Evolutionary conservation across 768 basidiomycete species (phyloP).

Genomic region (Symmetrospora coprosmae): DNA sequence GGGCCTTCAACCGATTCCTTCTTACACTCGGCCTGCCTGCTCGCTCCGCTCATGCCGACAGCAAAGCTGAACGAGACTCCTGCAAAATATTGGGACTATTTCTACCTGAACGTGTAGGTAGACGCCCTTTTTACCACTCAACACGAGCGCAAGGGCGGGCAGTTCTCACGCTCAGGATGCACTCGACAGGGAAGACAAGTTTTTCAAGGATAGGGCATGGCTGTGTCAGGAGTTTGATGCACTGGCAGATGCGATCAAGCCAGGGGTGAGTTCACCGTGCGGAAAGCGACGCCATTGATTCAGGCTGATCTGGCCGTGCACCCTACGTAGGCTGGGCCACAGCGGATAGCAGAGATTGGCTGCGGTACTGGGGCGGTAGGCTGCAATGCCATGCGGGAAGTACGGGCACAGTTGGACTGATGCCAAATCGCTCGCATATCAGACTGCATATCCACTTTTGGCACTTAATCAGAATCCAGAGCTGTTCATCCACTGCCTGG

Average conservation of each 20-base stretch:
- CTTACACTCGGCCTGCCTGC: too few relatives aligned
- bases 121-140: background rate
- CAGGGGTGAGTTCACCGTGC: constrained; percentile 44
- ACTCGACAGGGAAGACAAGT: constrained; percentile 47
- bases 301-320: background rate
- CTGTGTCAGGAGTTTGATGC: constrained; percentile 90
- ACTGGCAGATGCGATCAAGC: constrained; percentile 53
- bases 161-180: background rate
- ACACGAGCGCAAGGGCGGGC: too few relatives aligned
- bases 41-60: too few relatives aligned
- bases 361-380: constrained; percentile 56
- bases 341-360: constrained; percentile 70
- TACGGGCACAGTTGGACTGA: background rate
- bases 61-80: constrained; percentile 36
- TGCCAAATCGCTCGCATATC: constrained; percentile 35
- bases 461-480: constrained; percentile 66
- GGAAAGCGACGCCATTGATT: background rate
- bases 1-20: too few relatives aligned
- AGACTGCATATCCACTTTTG: constrained; percentile 48
- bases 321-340: constrained; percentile 54
- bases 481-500: constrained; percentile 63
- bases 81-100: constrained; percentile 59
- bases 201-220: constrained; percentile 94
- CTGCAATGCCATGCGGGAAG: background rate
- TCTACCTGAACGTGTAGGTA: constrained; percentile 61